phyloP scores from a whole-genome alignment of 2,329 filamentous ascomycete genomes.

The Apiospora arundinis region DNA sequence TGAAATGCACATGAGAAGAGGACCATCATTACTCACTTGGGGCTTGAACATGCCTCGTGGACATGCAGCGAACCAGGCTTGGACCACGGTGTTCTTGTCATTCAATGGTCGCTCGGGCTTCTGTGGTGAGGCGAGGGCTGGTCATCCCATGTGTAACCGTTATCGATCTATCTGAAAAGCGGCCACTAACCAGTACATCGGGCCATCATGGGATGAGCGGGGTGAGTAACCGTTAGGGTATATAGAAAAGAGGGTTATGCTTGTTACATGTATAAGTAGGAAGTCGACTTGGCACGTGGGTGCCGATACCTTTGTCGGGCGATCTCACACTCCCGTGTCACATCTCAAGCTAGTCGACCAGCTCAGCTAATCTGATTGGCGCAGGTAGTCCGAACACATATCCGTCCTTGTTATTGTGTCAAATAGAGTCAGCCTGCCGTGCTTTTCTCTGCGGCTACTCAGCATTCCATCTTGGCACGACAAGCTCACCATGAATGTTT shows the following conservation, averaged over 20 bases:
- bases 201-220: background rate
- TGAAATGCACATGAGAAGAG: background rate
- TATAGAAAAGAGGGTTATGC: background rate
- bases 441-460: background rate
- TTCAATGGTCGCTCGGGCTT: background rate
- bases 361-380: conserved; percentile 1
- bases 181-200: background rate
- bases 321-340: conserved; percentile 13
- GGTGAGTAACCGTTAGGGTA: background rate
- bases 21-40: background rate
- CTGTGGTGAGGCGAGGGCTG: background rate
- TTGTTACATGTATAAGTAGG: background rate
- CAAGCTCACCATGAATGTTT: background rate
- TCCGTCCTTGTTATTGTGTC: background rate
- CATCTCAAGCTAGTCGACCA: background rate
- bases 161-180: background rate
- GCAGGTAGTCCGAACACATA: background rate
- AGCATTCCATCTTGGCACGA: conserved; percentile 3
- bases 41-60: background rate
- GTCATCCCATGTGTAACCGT: background rate
- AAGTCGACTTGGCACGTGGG: background rate
- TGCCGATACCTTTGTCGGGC: background rate
- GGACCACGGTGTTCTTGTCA: background rate
- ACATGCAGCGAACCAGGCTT: background rate
- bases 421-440: background rate